Percentiles rank a stretch among this genome's conserved stretches.
Evolutionary conservation across 148 eudicot species (phyloP).

Genomic region (Hydrangea macrophylla): DNA sequence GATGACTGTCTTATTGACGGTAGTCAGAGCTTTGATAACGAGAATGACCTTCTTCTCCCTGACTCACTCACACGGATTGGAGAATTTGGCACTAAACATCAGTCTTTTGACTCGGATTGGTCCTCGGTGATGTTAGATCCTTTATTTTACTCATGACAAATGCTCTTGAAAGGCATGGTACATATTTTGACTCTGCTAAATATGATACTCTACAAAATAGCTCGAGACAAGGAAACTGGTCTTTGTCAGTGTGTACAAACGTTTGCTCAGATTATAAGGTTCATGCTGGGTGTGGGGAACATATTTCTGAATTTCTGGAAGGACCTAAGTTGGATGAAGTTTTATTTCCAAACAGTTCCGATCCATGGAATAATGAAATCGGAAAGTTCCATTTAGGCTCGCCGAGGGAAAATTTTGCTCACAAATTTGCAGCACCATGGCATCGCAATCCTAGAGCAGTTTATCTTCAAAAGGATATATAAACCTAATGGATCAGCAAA

Average conservation of each 20-base stretch:
- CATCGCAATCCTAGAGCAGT: conserved; percentile 18
- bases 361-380: conserved; percentile 23
- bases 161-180: conserved; percentile 23
- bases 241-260: conserved; percentile 16
- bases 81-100: conserved; percentile 22
- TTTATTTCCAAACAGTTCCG: conserved; percentile 22
- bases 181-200: conserved; percentile 18
- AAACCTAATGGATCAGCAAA: conserved; percentile 13
- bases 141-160: conserved; percentile 16
- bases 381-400: conserved; percentile 26
- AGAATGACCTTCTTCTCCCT: conserved; percentile 17
- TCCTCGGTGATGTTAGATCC: conserved; percentile 33
- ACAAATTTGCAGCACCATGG: conserved; percentile 12
- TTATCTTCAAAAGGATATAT: conserved; percentile 18
- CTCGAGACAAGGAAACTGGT: conserved; percentile 20
- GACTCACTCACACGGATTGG: conserved; percentile 10
- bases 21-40: conserved; percentile 16
- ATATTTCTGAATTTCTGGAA: conserved; percentile 14
- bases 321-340: conserved; percentile 22
- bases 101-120: conserved; percentile 21
- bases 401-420: conserved; percentile 14
- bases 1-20: conserved; percentile 24
- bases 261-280: conserved; percentile 8
- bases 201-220: conserved; percentile 14
- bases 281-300: conserved; percentile 20